Base-by-base conservation (phyloP, 2,329 filamentous ascomycete species). In the Alternaria panax region DNA sequence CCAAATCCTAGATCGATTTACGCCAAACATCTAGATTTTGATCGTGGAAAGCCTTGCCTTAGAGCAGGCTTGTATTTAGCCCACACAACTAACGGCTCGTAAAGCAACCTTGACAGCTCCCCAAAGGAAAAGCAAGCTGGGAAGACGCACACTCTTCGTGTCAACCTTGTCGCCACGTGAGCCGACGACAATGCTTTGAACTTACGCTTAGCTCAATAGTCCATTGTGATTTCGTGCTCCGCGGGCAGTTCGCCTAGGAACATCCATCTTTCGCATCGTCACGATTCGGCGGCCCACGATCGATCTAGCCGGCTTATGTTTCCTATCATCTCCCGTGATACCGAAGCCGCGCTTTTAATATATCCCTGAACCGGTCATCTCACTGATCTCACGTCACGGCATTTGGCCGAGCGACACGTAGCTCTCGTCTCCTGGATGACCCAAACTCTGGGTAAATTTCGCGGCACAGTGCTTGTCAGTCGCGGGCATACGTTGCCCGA, bases 291-390 rank as follows among this genome's bases (percentile, higher is more conserved):
- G 14, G 14, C 38, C 38, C 38, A 20, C 20, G 6, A 41, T 16
- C 20, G 11, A 16, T 12, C 20, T 41, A 16, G 12, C 20, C 20
- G 16, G 12, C 11, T 6, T 2, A 41, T 7, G n/a, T n/a, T n/a
- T 20, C 6, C 20, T 24, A 11, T 41, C 20, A 41, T 41, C 38
- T 41, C 38, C 38, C 20, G 20, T 20, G 16, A 41, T 8, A 41
- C 24, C 20, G 24, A 9, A 47, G n/a, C 25, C 41, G 30, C 30
- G 46, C 27, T 18, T 56, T 46, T 46, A 41, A 7, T 55, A 57
- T 54, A 58, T 1, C 1, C 38, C 24, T 12, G 7, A 14, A 12
- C 20, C 38, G 38, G 7, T 12, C 12, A 41, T 41, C 11, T 34
- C 30, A 28, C 45, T 20, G 45, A n/a, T 47, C 22, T n/a, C 12